Evolutionary conservation across 768 basidiomycete species (phyloP), one percentile per base, ranked within the genome.

Genomic region (Leccinellum luteum): DNA sequence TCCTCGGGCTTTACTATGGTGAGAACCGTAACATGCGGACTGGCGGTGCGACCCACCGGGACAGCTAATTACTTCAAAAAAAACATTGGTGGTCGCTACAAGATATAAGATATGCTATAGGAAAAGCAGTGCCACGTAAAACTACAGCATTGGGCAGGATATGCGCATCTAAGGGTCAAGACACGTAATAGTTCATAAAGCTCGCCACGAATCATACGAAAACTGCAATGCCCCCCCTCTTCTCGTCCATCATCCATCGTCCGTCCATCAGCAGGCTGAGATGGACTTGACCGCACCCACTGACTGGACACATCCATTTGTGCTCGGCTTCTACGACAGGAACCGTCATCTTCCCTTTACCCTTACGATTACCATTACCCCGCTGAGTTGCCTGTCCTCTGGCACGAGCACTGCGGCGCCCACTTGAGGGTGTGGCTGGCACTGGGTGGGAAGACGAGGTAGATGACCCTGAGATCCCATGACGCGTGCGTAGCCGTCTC

Each of bases 281-380:
- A 68, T 89, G 87, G 34, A 74, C 61, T 14, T 68, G 69, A 10
- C 73, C 79, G 64, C 89, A 91, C 2, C 77, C 78, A 3, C 75
- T 61, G 2, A 90, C 85, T 0, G 89, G 89, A 65, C 89, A 91
- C 15, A 47, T 62, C 86, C 86, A 91, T 64, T 81, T 76, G 63
- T 80, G 76, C 64, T 76, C 75, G 30, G 73, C 83, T 64, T 85
- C 80, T 19, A 66, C 78, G 60, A 57, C 72, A 61, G 59, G 73
- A 30, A 43, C 64, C 64, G 63, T 74, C 58, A 64, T 71, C 58
- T 75, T 79, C 64, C 60, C 72, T 54, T 76, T 60, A 48, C 60
- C 72, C 50, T 76, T 60, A 60, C 71, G 66, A 41, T 60, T 73
- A 30, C 62, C 58, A 41, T 60, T 73, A 30, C 62, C 58, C 41